These are phyloP conservation scores for Nelumbo lutea DNA, from an alignment of 164 flowering plant species.

Conservation along the genomic window DNA sequence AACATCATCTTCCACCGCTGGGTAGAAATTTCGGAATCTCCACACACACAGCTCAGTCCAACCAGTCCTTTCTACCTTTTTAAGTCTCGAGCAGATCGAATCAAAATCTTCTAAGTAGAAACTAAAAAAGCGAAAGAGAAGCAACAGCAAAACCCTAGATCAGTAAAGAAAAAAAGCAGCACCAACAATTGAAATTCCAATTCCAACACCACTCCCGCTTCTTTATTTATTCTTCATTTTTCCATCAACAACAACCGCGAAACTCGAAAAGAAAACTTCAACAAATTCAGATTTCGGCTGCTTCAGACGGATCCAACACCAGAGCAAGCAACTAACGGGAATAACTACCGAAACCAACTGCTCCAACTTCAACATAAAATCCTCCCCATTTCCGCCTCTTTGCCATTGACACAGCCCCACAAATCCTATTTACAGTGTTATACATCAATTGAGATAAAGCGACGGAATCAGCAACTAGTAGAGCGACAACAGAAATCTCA, in stretches of 20 bases:
- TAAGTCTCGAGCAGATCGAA: background rate
- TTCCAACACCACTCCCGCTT: too few relatives aligned
- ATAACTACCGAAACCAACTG: background rate
- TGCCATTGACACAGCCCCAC: constrained; percentile 6
- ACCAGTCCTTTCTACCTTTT: constrained; percentile 4
- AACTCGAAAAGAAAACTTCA: background rate
- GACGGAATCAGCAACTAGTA: background rate
- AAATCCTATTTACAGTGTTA: background rate
- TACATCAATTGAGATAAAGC: too few relatives aligned
- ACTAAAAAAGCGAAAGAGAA: background rate
- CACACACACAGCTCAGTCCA: constrained; percentile 6
- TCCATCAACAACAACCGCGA: background rate
- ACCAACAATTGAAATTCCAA: background rate
- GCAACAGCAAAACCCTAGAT: background rate
- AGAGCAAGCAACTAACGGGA: background rate
- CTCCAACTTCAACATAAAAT: constrained; percentile 6
- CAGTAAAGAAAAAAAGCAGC: background rate
- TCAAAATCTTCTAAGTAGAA: background rate
- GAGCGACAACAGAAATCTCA: background rate
- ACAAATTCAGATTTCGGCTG: background rate
- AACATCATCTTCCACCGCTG: constrained; percentile 9
- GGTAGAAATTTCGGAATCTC: background rate
- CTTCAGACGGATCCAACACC: background rate
- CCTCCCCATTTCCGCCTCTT: constrained; percentile 12
- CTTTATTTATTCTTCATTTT: background rate